A percentile compares a stretch with the other conserved stretches of the same genome.
phyloP scores from a whole-genome alignment of 192 early-diverging fungal species.

The Gryganskiella cystojenkinii region DNA sequence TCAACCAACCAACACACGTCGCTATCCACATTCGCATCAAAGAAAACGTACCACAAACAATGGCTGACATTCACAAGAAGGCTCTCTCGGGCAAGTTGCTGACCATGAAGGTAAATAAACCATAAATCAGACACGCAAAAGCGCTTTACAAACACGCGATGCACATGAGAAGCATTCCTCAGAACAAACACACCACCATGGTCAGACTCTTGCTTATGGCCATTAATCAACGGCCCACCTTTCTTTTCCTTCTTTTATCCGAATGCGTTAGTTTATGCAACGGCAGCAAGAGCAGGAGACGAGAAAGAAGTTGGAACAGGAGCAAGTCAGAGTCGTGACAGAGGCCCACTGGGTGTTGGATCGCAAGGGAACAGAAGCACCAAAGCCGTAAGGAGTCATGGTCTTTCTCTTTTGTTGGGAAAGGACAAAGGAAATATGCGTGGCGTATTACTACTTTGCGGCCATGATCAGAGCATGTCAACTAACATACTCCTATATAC shows the following conservation, averaged over 20 bases:
- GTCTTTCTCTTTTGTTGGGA: neutral
- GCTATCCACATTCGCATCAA: neutral
- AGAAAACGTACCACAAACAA: conserved; percentile 6
- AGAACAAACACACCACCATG: too few species aligned
- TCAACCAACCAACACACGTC: too few species aligned
- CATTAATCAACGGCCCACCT: too few species aligned
- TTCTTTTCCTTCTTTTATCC: neutral
- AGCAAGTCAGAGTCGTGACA: conserved; percentile 30
- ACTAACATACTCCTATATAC: neutral
- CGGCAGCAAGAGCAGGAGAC: conserved; percentile 46
- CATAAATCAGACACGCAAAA: neutral
- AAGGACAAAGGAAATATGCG: too few species aligned
- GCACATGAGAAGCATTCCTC: too few species aligned
- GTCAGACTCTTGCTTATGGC: too few species aligned
- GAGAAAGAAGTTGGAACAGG: conserved; percentile 36
- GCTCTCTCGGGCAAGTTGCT: conserved; percentile 31
- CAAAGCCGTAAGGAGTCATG: conserved; percentile 42
- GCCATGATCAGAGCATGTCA: too few species aligned
- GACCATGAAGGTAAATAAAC: conserved; percentile 29
- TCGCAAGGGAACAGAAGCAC: conserved; percentile 26
- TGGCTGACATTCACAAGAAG: conserved; percentile 38
- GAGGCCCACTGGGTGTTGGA: conserved; percentile 51
- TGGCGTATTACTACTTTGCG: too few species aligned
- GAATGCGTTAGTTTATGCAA: conserved; percentile 52
- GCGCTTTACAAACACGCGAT: neutral